These are phyloP conservation scores for Aechmea fasciata DNA, from an alignment of 176 grass and related monocot genomes.

Conservation along the genomic window DNA sequence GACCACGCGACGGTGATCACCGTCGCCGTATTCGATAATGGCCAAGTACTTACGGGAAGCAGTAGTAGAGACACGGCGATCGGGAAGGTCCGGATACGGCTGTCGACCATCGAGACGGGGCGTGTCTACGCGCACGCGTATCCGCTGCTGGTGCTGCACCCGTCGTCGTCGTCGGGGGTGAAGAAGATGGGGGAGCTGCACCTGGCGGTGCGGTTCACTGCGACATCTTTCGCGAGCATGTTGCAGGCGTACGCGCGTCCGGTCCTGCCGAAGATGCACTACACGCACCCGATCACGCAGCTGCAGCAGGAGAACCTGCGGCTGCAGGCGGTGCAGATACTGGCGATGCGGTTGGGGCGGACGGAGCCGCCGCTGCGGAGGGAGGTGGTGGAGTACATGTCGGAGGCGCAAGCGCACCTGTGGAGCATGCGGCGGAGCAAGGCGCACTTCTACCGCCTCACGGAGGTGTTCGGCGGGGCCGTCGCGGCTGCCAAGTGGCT, in stretches of 20 bases:
- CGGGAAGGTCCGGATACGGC: conserved; percentile 76
- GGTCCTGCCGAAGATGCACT: conserved; percentile 91
- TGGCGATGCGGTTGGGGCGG: conserved; percentile 54
- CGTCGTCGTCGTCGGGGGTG: conserved; percentile 62
- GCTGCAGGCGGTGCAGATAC: conserved; percentile 54
- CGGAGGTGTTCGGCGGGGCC: conserved; percentile 63
- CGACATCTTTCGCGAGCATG: conserved; percentile 55
- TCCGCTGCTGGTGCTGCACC: conserved; percentile 61
- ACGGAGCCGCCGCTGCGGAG: conserved; percentile 75
- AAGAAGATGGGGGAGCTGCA: conserved; percentile 96
- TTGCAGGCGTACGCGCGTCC: conserved; percentile 58
- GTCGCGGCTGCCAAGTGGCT: conserved; percentile 73
- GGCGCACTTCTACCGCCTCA: conserved; percentile 92
- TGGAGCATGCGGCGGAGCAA: conserved; percentile 98
- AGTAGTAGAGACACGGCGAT: conserved; percentile 43
- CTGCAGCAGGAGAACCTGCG: conserved; percentile 65
- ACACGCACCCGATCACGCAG: conserved; percentile 53
- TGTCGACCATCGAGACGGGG: conserved; percentile 66
- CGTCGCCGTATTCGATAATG: conserved; percentile 78
- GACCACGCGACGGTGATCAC: conserved; percentile 89
- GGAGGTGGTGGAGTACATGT: conserved; percentile 95
- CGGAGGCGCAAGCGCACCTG: conserved; percentile 61
- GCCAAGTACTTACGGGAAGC: conserved; percentile 36
- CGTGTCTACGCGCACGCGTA: conserved; percentile 80
- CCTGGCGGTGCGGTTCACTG: conserved; percentile 75